Percentiles rank a stretch among this genome's conserved stretches.
phyloP scores from a whole-genome alignment of 202 grass and related monocot genomes.

The Zizania palustris region DNA sequence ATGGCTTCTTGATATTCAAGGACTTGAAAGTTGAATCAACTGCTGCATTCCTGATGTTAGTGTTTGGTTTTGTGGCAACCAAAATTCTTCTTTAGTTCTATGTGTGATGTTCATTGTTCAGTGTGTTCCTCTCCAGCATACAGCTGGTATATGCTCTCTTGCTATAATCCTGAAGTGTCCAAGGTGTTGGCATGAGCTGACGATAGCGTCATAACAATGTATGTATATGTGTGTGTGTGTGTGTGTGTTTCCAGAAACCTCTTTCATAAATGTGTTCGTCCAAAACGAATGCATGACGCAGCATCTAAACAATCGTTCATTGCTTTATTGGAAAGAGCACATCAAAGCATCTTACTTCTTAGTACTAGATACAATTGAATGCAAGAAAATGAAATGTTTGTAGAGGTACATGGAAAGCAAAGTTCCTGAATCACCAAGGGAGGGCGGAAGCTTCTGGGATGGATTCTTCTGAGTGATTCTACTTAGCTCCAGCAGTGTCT shows the following conservation, averaged over 20 bases:
- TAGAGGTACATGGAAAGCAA: not conserved
- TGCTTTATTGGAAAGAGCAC: not conserved
- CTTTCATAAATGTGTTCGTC: not conserved
- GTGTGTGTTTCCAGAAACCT: not conserved
- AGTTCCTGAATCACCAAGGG: not conserved
- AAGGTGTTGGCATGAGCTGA: not conserved
- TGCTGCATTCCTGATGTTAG: constrained; percentile 6
- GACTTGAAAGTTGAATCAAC: constrained; percentile 19
- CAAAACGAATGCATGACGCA: not conserved
- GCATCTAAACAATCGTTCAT: not conserved
- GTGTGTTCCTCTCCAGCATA: not conserved
- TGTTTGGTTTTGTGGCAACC: constrained; percentile 20
- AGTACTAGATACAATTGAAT: not conserved
- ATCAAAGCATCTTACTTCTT: not conserved
- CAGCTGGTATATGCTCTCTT: not conserved
- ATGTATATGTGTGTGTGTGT: not conserved
- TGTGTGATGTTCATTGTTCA: not conserved
- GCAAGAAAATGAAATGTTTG: not conserved
- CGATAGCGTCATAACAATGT: not conserved
- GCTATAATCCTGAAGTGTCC: not conserved
- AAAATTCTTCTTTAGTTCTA: not conserved
- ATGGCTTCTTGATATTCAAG: constrained; percentile 17
- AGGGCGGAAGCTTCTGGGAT: not conserved
- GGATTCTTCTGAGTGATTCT: not conserved
- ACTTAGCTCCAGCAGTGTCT: constrained; percentile 4